Evolutionary conservation across 2,329 filamentous ascomycete species (phyloP).

Genomic region (Paecilomyces dactylethromorphus): DNA sequence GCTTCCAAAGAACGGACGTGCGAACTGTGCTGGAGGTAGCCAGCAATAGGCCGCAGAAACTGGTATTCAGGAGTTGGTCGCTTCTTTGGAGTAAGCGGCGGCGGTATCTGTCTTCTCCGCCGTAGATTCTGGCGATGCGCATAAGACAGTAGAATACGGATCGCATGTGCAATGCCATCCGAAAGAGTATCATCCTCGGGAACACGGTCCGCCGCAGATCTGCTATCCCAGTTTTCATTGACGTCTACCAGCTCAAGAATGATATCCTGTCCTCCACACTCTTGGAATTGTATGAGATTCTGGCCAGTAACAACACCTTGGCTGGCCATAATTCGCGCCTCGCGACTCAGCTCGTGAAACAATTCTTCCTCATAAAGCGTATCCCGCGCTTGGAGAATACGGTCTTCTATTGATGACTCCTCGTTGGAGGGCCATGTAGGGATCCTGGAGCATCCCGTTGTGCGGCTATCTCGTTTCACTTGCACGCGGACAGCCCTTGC

Average conservation of each 20-base stretch:
- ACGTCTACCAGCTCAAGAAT: conserved; percentile 62
- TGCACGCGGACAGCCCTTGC: conserved; percentile 62
- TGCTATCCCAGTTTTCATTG: conserved; percentile 31
- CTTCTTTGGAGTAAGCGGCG: conserved; percentile 47
- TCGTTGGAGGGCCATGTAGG: conserved; percentile 7
- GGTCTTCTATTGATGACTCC: conserved; percentile 26
- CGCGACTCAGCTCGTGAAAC: conserved; percentile 81
- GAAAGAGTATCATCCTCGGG: conserved; percentile 44
- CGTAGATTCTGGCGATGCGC: conserved; percentile 69
- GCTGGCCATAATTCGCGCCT: conserved; percentile 66
- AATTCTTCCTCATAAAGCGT: conserved; percentile 62
- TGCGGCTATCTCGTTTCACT: conserved; percentile 50
- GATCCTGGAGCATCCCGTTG: conserved; percentile 49
- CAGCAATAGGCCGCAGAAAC: conserved; percentile 54
- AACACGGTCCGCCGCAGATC: conserved; percentile 16
- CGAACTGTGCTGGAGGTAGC: conserved; percentile 45
- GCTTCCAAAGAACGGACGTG: conserved; percentile 28
- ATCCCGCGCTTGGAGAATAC: conserved; percentile 38
- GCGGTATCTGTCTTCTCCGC: conserved; percentile 57
- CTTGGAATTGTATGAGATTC: conserved; percentile 50
- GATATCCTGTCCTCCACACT: conserved; percentile 51
- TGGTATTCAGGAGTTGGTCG: conserved; percentile 46
- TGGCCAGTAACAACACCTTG: conserved; percentile 63
- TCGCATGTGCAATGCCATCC: conserved; percentile 57
- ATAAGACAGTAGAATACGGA: conserved; percentile 71